A percentile compares a stretch with the other conserved stretches of the same genome.
Evolutionary conservation across 1,284 basidiomycete genomes (phyloP).

Genomic region (Fomitopsis pinicola): DNA sequence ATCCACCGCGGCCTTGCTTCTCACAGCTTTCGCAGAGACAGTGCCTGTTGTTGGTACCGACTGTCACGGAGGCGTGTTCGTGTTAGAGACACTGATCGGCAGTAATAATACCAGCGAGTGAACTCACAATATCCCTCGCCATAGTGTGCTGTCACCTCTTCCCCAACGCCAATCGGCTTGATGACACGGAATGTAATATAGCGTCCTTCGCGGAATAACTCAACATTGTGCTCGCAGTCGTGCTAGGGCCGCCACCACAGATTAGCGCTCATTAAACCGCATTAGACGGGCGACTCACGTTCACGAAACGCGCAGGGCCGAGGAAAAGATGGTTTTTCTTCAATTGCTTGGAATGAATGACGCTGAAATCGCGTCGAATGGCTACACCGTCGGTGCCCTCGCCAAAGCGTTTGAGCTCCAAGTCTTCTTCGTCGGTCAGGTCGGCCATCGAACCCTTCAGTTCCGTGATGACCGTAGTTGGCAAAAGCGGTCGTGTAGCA

Average conservation of each 20-base stretch:
- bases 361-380: slow-evolving; percentile 84
- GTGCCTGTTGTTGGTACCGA: slow-evolving; percentile 81
- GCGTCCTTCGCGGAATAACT: slow-evolving; percentile 81
- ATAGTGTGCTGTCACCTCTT: slow-evolving; percentile 86
- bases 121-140: slow-evolving; percentile 79
- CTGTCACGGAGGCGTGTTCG: slow-evolving; percentile 36
- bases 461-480: slow-evolving; percentile 72
- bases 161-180: slow-evolving; percentile 74
- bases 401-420: slow-evolving; percentile 74
- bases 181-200: slow-evolving; percentile 88
- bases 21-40: slow-evolving; percentile 92
- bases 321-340: slow-evolving; percentile 91
- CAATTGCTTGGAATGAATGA: slow-evolving; percentile 86
- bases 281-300: slow-evolving; percentile 50
- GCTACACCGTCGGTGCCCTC: slow-evolving; percentile 55
- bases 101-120: slow-evolving; percentile 3
- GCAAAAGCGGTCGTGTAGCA: slow-evolving; percentile 69
- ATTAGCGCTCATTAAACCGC: slow-evolving; percentile 4
- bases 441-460: slow-evolving; percentile 88
- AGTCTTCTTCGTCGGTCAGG: slow-evolving; percentile 76
- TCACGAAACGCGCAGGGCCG: slow-evolving; percentile 91
- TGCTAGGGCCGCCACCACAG: slow-evolving; percentile 46
- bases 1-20: slow-evolving; percentile 69
- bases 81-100: slow-evolving; percentile 2
- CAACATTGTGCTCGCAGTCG: slow-evolving; percentile 88